phyloP scores from a whole-genome alignment of 345 rosid genomes.

The Mallotus nudiflorus region DNA sequence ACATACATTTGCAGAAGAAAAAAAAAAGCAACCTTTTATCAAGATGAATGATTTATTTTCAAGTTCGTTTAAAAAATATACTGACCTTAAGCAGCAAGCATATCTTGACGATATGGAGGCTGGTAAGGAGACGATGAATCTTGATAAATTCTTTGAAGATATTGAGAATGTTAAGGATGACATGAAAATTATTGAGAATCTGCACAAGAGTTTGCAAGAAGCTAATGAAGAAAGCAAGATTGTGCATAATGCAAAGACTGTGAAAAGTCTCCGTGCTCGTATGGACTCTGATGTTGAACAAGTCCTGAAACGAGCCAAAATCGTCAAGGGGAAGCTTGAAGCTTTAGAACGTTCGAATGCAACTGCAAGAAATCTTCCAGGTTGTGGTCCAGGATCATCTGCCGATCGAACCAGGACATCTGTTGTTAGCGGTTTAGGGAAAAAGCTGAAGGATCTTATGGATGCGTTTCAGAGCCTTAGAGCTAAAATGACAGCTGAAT shows the following conservation, averaged over 20 bases:
- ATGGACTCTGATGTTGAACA: slow-evolving; percentile 67
- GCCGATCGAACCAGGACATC: slow-evolving; percentile 77
- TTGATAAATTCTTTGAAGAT: slow-evolving; percentile 77
- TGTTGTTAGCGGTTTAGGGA: slow-evolving; percentile 70
- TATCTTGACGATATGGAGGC: slow-evolving; percentile 62
- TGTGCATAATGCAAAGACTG: slow-evolving; percentile 57
- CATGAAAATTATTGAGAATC: slow-evolving; percentile 52
- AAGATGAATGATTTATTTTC: slow-evolving; percentile 87
- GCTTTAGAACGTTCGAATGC: slow-evolving; percentile 68
- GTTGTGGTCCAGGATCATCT: slow-evolving; percentile 82
- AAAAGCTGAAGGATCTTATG: slow-evolving; percentile 75
- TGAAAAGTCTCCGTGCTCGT: slow-evolving; percentile 54
- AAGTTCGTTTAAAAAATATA: slow-evolving; percentile 71
- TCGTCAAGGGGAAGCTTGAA: slow-evolving; percentile 69
- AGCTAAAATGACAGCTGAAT: slow-evolving; percentile 54
- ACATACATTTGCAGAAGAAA: background rate
- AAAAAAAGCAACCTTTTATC: background rate
- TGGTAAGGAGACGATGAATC: slow-evolving; percentile 55
- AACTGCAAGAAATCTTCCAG: slow-evolving; percentile 51
- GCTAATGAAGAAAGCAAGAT: slow-evolving; percentile 73
- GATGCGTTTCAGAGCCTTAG: slow-evolving; percentile 67
- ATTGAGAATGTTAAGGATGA: slow-evolving; percentile 72
- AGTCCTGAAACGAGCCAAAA: slow-evolving; percentile 64
- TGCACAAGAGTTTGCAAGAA: slow-evolving; percentile 65
- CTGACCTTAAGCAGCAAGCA: slow-evolving; percentile 62